Conservation (phyloP, 1,284 basidiomycete species). For the Trametes polyzona region DNA sequence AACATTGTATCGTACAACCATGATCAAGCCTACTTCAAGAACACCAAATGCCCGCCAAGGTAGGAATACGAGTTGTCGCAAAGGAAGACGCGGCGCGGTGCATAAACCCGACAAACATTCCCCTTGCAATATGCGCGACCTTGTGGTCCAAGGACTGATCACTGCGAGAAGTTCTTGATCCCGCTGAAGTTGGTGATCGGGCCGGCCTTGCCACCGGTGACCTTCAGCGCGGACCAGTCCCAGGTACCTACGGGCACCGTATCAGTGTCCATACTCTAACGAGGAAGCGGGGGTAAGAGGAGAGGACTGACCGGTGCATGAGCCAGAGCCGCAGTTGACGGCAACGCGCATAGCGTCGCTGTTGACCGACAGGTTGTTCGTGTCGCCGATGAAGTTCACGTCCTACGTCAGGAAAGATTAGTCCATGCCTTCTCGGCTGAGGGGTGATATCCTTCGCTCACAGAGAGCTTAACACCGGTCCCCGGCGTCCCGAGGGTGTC, state of each 20-base stretch:
- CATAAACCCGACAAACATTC: no score
- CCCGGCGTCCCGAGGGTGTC: slow-evolving; percentile 42
- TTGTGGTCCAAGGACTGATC: no score
- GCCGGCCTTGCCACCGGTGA: slow-evolving; percentile 48
- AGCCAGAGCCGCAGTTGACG: slow-evolving; percentile 38
- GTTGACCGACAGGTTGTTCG: slow-evolving; percentile 33
- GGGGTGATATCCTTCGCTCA: slow-evolving; percentile 11
- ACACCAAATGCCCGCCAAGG: no score
- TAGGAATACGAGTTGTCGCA: no score
- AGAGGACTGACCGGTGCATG: slow-evolving; percentile 35
- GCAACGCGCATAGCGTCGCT: slow-evolving; percentile 35
- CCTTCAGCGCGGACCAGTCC: slow-evolving; percentile 54
- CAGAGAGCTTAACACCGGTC: slow-evolving; percentile 37
- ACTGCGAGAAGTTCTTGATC: slow-evolving; percentile 41
- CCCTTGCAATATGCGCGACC: no score
- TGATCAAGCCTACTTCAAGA: no score
- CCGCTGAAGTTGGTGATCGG: slow-evolving; percentile 42
- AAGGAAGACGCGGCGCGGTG: no score
- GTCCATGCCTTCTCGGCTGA: background rate
- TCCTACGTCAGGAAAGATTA: slow-evolving; percentile 19
- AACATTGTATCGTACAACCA: no score
- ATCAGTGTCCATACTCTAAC: background rate
- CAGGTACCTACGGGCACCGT: slow-evolving; percentile 49
- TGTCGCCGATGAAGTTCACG: slow-evolving; percentile 36
- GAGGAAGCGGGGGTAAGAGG: background rate